Percentiles rank a stretch among this genome's conserved stretches.
These are phyloP conservation scores for Pseudogymnoascus sp. DNA, from an alignment of 2,329 filamentous ascomycete genomes.

Conservation along the genomic window DNA sequence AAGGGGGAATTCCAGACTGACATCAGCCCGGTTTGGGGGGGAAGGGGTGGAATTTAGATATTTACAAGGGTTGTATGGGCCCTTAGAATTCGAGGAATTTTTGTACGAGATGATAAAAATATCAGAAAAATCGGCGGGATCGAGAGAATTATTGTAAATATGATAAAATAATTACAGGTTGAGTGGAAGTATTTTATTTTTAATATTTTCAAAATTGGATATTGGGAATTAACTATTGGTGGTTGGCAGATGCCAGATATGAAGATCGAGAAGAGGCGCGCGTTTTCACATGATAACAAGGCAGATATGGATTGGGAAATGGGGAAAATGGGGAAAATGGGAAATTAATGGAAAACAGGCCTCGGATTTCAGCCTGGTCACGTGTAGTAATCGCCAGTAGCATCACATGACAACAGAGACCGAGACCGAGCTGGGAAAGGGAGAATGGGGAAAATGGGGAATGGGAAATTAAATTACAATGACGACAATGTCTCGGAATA, in stretches of 20 bases:
- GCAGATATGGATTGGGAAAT: neutral
- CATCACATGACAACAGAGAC: neutral
- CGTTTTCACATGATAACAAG: neutral
- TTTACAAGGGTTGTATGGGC: neutral
- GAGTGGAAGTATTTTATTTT: neutral
- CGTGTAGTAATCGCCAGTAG: neutral
- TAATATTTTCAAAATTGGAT: neutral
- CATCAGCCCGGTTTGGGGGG: neutral
- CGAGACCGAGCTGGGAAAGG: too few species aligned
- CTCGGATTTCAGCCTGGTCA: neutral
- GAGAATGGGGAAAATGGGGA: neutral
- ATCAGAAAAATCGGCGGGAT: neutral
- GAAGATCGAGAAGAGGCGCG: neutral
- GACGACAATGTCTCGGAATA: neutral
- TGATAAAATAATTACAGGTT: neutral
- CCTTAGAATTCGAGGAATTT: neutral
- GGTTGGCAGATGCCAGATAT: neutral
- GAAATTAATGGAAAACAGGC: neutral
- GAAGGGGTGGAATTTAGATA: neutral
- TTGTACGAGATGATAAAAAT: neutral
- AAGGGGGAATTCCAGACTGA: conserved; percentile 3
- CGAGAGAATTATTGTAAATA: neutral
- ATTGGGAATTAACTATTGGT: neutral
- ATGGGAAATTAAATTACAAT: neutral
- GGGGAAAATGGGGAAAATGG: neutral